phyloP scores from a whole-genome alignment of 345 rosid genomes.

The Melaleuca quinquenervia region DNA sequence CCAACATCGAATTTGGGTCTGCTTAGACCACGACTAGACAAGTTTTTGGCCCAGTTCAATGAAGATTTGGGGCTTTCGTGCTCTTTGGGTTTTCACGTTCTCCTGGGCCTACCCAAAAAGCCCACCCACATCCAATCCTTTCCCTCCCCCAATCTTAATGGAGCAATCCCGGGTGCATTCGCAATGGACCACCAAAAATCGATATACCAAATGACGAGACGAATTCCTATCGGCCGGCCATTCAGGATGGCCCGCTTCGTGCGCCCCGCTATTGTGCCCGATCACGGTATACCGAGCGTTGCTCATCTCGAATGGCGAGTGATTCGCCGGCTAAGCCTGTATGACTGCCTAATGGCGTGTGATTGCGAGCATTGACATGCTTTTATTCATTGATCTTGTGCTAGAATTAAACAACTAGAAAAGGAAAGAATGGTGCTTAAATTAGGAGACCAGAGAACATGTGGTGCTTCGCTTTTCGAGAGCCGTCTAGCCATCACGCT shows the following conservation, averaged over 20 bases:
- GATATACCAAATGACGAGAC: background rate
- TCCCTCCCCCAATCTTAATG: background rate
- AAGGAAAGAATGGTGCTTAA: background rate
- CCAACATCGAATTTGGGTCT: background rate
- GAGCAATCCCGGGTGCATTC: background rate
- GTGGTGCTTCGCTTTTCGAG: background rate
- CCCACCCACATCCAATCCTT: background rate
- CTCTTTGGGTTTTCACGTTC: background rate
- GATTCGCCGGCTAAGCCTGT: background rate
- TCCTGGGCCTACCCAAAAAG: background rate
- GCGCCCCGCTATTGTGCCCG: background rate
- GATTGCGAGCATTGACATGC: background rate
- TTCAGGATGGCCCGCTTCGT: background rate
- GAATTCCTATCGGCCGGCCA: background rate
- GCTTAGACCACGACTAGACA: background rate
- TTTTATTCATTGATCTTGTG: background rate
- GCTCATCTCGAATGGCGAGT: background rate
- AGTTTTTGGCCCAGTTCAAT: background rate
- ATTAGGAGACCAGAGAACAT: background rate
- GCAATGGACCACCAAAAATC: background rate
- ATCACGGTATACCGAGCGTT: background rate
- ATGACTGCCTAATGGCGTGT: background rate
- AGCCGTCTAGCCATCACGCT: background rate
- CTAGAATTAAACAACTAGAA: background rate
- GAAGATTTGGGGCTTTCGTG: background rate